Conservation (phyloP, 192 early-diverging fungal species). For the Thoreauomyces humboldtii region DNA sequence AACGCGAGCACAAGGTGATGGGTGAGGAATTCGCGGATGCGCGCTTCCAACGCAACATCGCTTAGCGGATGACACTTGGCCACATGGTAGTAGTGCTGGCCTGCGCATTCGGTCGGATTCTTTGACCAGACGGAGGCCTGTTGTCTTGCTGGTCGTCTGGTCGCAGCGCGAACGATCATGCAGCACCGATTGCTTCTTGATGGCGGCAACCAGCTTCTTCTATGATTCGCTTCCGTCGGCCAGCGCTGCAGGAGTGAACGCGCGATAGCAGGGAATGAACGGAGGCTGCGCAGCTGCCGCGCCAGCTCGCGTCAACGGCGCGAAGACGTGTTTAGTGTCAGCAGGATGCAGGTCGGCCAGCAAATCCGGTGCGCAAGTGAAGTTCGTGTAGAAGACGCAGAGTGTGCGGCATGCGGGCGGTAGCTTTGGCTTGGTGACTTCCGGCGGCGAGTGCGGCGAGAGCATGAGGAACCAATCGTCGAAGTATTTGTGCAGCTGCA, state of each 20-base stretch:
- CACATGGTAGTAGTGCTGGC: too few relatives aligned
- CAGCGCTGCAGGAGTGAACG: too few relatives aligned
- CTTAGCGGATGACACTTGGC: too few relatives aligned
- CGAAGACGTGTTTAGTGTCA: background rate
- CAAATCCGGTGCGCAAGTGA: background rate
- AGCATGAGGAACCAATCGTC: background rate
- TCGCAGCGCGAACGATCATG: too few relatives aligned
- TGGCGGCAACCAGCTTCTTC: too few relatives aligned
- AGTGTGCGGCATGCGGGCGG: background rate
- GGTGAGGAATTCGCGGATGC: background rate
- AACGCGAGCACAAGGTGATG: background rate
- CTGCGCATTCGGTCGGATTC: too few relatives aligned
- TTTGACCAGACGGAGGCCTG: too few relatives aligned
- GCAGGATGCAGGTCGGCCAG: background rate
- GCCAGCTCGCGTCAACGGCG: too few relatives aligned
- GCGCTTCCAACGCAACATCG: background rate
- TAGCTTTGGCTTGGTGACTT: background rate
- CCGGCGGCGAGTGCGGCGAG: background rate
- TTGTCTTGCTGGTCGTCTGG: too few relatives aligned
- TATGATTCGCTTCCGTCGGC: too few relatives aligned
- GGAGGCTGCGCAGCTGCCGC: too few relatives aligned
- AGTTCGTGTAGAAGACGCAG: background rate
- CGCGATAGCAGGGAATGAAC: too few relatives aligned
- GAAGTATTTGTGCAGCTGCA: background rate
- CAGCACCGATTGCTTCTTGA: background rate